Evolutionary conservation across 1,139 yeast species (phyloP).

Genomic region (Geotrichum siamense): DNA sequence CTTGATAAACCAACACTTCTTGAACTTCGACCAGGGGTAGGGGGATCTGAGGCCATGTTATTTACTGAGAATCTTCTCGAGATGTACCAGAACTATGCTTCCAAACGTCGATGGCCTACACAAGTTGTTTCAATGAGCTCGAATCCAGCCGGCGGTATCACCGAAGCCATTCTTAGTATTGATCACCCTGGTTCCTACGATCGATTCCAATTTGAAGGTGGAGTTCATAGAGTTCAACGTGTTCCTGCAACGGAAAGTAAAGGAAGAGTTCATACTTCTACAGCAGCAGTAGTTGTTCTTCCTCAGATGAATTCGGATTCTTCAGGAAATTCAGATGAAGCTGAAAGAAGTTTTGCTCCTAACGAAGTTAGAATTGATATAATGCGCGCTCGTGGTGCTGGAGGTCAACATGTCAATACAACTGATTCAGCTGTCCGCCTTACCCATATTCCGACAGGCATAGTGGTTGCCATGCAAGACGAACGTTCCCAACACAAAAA

Average conservation of each 20-base stretch:
- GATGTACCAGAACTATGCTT: slow-evolving; percentile 76
- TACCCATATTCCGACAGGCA: slow-evolving; percentile 88
- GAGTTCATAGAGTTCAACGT: slow-evolving; percentile 93
- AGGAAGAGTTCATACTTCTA: slow-evolving; percentile 92
- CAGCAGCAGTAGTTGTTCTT: slow-evolving; percentile 89
- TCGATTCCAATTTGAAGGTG: slow-evolving; percentile 73
- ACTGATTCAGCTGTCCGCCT: slow-evolving; percentile 95
- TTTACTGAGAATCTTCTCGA: slow-evolving; percentile 72
- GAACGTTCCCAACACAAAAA: slow-evolving; percentile 93
- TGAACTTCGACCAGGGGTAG: slow-evolving; percentile 92
- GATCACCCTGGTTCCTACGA: slow-evolving; percentile 75
- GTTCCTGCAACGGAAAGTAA: slow-evolving; percentile 89
- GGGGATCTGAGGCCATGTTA: slow-evolving; percentile 88
- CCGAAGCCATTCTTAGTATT: slow-evolving; percentile 70
- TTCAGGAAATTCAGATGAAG: slow-evolving; percentile 44
- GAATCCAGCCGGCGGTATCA: slow-evolving; percentile 58
- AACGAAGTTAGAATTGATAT: slow-evolving; percentile 90
- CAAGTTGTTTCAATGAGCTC: slow-evolving; percentile 47
- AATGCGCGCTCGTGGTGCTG: slow-evolving; percentile 96
- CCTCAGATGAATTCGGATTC: slow-evolving; percentile 70
- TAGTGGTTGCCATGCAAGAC: slow-evolving; percentile 85
- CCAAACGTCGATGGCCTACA: slow-evolving; percentile 57
- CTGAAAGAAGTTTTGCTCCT: slow-evolving; percentile 70
- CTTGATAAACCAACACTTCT: slow-evolving; percentile 71
- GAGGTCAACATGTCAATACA: slow-evolving; percentile 98